Base-by-base conservation (phyloP, 2,329 filamentous ascomycete genomes). In the Cladosporium sp. region DNA sequence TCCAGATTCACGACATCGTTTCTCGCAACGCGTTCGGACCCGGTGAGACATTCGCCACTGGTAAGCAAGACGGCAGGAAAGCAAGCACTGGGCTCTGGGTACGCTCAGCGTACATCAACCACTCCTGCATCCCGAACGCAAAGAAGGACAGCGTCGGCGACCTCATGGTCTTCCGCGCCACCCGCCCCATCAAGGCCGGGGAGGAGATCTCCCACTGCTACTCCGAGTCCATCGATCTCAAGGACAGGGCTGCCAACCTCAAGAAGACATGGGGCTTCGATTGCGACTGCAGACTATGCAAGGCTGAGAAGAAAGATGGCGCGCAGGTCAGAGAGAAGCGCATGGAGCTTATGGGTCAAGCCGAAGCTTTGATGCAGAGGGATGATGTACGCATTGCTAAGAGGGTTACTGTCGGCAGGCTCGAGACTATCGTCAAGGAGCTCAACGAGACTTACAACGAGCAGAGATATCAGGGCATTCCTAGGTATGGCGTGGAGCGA, bases 201-300 rank as follows among this genome's bases (percentile, higher is more conserved):
- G 75, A 80, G 4, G 79, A 81, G 70, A 71, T 81, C 61, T 75
- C 74, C 44, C 76, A 79, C 66, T 73, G 74, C 66, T 80, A 81
- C 68, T 74, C 77, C 0, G 78, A 78, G 6, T 62, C 62, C 2
- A 37, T 62, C 5, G 65, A 67, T n/a, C 62, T 64, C 6, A 67
- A 69, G 8, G 57, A 62, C 3, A 40, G 69, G 18, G 52, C 56
- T 6, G 61, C 52, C 12, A 59, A 61, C 10, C 50, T 72, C 23
- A 44, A 62, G 62, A 68, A 35, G 12, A 71, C 67, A 1, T 72
- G 70, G 70, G 67, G 67, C 0, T 71, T 71, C 58, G 46, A 40
- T 10, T 72, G 70, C 31, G 23, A 53, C 5, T 72, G 70, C 44
- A 4, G 28, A 10, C 46, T 71, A 5, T 71, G 70, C 46, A 56